Percentiles rank a stretch among this genome's conserved stretches.
Conservation (phyloP, 1,284 basidiomycete species). For the Salmacisia buchloeana region DNA sequence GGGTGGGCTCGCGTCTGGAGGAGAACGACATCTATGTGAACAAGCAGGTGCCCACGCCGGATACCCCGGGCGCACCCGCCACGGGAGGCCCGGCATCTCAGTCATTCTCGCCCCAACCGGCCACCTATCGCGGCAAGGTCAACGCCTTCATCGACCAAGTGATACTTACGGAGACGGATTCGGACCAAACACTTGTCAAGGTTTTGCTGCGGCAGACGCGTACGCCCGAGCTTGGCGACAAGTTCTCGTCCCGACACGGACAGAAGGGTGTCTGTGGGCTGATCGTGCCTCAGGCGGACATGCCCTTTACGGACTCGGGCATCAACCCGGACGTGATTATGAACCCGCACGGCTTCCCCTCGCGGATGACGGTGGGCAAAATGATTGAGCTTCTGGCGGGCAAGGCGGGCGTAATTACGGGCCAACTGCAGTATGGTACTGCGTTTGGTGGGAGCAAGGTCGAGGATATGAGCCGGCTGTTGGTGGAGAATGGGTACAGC, state of each 20-base stretch:
- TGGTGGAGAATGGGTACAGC: slow-evolving; percentile 91
- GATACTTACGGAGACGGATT: slow-evolving; percentile 85
- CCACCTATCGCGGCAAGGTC: slow-evolving; percentile 55
- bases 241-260: slow-evolving; percentile 95
- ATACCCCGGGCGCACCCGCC: slow-evolving; percentile 38
- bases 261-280: slow-evolving; percentile 98
- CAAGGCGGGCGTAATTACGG: slow-evolving; percentile 67
- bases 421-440: slow-evolving; percentile 84
- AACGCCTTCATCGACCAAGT: slow-evolving; percentile 95
- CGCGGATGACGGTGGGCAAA: slow-evolving; percentile 97
- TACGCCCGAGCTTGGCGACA: slow-evolving; percentile 93
- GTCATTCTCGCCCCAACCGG: slow-evolving; percentile 58
- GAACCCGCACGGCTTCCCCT: slow-evolving; percentile 99
- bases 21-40: slow-evolving; percentile 93
- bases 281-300: slow-evolving; percentile 96
- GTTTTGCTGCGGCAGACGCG: slow-evolving; percentile 96
- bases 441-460: slow-evolving; percentile 96
- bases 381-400: slow-evolving; percentile 99
- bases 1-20: slow-evolving; percentile 87
- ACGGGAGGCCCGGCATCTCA: slow-evolving; percentile 13
- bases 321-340: slow-evolving; percentile 97
- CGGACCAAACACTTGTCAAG: slow-evolving; percentile 93
- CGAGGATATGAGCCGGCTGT: slow-evolving; percentile 94
- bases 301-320: slow-evolving; percentile 98
- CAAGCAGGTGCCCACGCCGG: slow-evolving; percentile 89